Evolutionary conservation across 164 flowering plant genomes (phyloP), one percentile per base, ranked within the genome.

Genomic region (Aristolochia contorta): DNA sequence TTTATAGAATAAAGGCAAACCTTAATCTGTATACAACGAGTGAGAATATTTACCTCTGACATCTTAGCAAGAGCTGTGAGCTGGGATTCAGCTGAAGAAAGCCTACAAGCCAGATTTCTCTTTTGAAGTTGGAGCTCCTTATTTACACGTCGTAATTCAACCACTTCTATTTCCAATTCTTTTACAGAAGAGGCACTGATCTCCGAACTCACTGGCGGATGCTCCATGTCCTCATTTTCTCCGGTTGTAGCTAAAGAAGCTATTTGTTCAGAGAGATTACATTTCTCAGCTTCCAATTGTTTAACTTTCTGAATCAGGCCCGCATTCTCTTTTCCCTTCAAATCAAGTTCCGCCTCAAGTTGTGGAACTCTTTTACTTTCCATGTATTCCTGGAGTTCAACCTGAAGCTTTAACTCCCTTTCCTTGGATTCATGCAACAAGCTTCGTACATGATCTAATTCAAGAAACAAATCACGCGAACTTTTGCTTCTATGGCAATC

Each of bases 81-180:
- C 58, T 80, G 82, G 53, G 84, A 75, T 57, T 87, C 93, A 57
- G 80, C 51, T 0, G 89, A 70, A 54, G 89, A 70, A 41, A 91
- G 74, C 57, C 69, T 78, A 68, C 85, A 80, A 69, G 83, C 48
- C 43, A 86, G 79, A 66, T 77, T 78, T 65, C 96, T 78, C 80
- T 87, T 87, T 54, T 91, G 79, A 62, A 85, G 77, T 78, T 91
- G 97, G 15, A 91, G 75, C 72, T 91, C 97, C 79, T 81, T 87
- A 62, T 87, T 91, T 61, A 84, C 33, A 2, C 97, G 77, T 65
- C 93, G 81, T 67, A 91, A 63, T 71, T 84, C 86, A 20, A 91
- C 72, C 32, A 85, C 84, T 70, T 91, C 97, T 80, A 91, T 73
- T 53, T 85, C 95, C 8, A 82, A 71, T 65, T 71, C 67, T 25